Base-by-base conservation (phyloP, 805 yeast genomes). In the Wickerhamomyces chambardii region DNA sequence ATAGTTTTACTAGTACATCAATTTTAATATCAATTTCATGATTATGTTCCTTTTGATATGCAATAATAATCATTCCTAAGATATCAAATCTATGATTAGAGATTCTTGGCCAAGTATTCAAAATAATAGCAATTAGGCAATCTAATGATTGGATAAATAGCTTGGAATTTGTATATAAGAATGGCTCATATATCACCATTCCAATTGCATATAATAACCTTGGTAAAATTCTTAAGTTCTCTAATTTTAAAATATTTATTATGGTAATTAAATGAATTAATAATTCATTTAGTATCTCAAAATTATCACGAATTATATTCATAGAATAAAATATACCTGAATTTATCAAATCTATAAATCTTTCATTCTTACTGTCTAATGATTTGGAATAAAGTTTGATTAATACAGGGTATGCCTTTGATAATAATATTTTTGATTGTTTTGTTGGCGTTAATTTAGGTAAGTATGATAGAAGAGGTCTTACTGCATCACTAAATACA, bases 81-180 rank as follows among this genome's bases (percentile, higher is more conserved):
- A 51, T 24, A 34, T 51, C 55, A 24, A 36, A 44, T 16, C 40
- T 38, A 22, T 48, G 48, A 1, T 32, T 26, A 5, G 29, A 19
- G 3, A 51, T 21, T 17, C 53, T 38, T 24, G 45, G 46, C 54
- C 54, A 51, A 15, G 50, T 34, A 18, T 44, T 46, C 15, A 41
- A 9, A 18, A 44, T 44, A 2, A 44, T 21, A 2, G 40, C n/a
- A 1, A 36, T 33, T 6, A 51, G 26, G 18, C 42, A 35, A n/a
- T 39, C 39, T 15, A 51, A 21, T 0, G 38, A 15, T 5, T 29
- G 17, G 10, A 3, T 15, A 19, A 49, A 43, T 10, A 51, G 24
- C 4, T 37, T 28, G 5, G 38, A 40, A 14, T 37, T 17, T 9
- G 39, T 7, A 28, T 43, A 44, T 9, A 50, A 38, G 33, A 49